phyloP scores from a whole-genome alignment of 78 protist species.

The Emiliania huxleyi region DNA sequence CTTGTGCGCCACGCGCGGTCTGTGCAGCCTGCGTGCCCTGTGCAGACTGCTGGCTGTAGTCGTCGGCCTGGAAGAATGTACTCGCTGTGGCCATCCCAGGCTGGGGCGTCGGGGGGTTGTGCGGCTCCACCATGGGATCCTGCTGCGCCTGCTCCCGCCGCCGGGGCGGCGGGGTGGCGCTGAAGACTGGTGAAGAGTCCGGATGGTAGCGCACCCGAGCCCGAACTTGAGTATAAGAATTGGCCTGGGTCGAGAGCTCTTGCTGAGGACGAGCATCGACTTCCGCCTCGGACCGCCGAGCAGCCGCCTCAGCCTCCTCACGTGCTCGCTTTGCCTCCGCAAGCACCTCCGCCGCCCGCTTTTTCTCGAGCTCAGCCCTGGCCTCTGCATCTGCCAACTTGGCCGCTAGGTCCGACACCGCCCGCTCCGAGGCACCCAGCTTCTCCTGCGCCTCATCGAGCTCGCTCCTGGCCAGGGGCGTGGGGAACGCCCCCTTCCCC shows the following conservation, averaged over 20 bases:
- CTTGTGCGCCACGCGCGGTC: neutral
- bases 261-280: too few species aligned
- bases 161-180: too few species aligned
- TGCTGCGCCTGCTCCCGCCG: neutral
- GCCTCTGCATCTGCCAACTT: neutral
- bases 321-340: too few species aligned
- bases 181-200: too few species aligned
- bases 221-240: too few species aligned
- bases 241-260: too few species aligned
- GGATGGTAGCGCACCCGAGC: too few species aligned
- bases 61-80: neutral
- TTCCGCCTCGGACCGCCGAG: too few species aligned
- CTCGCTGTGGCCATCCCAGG: too few species aligned
- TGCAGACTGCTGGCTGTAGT: neutral
- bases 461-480: neutral
- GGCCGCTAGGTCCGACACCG: neutral
- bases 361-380: neutral
- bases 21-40: neutral
- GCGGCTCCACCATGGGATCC: neutral
- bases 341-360: too few species aligned
- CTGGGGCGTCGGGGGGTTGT: neutral
- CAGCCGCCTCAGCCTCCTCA: too few species aligned
- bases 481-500: neutral
- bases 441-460: neutral
- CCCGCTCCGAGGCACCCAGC: too few species aligned